phyloP scores from a whole-genome alignment of 768 basidiomycete species.

The Clavaria fumosa region DNA sequence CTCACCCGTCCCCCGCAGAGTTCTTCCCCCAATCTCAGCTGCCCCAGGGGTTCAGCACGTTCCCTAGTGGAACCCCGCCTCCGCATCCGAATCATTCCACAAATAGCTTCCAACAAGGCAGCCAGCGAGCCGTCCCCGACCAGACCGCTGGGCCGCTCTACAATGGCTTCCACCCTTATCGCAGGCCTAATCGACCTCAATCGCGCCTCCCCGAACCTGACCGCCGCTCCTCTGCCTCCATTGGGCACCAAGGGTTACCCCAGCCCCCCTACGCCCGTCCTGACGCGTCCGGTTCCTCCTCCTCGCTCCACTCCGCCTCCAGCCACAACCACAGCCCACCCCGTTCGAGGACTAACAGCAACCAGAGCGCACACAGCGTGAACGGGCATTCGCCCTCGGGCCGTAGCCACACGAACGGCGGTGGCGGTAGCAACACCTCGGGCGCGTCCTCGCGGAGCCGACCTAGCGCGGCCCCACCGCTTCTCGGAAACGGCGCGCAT shows the following conservation, averaged over 20 bases:
- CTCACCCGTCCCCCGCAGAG: slow-evolving; percentile 27
- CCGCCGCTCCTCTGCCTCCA: slow-evolving; percentile 32
- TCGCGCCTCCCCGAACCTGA: slow-evolving; percentile 21
- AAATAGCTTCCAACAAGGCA: slow-evolving; percentile 25
- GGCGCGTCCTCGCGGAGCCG: no score
- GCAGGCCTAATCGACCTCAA: slow-evolving; percentile 44
- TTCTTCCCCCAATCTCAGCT: slow-evolving; percentile 45
- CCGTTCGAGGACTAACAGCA: slow-evolving; percentile 57
- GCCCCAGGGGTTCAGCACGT: slow-evolving; percentile 37
- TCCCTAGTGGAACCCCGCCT: slow-evolving; percentile 58
- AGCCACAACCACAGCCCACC: slow-evolving; percentile 25
- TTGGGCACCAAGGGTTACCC: slow-evolving; percentile 33
- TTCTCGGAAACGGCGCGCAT: no score
- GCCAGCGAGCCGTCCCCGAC: slow-evolving; percentile 4
- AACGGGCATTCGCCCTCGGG: slow-evolving; percentile 17
- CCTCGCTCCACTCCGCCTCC: slow-evolving; percentile 57
- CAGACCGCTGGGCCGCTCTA: no score
- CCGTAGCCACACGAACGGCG: neutral
- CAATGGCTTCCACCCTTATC: slow-evolving; percentile 70
- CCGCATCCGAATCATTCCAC: slow-evolving; percentile 35
- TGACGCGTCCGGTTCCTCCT: slow-evolving; percentile 66
- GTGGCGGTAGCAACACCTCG: no score
- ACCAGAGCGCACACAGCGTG: slow-evolving; percentile 41
- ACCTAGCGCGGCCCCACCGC: no score
- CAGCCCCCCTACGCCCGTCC: slow-evolving; percentile 69